Evolutionary conservation across 2,329 filamentous ascomycete species (phyloP).

Genomic region (Emergomyces africanus): DNA sequence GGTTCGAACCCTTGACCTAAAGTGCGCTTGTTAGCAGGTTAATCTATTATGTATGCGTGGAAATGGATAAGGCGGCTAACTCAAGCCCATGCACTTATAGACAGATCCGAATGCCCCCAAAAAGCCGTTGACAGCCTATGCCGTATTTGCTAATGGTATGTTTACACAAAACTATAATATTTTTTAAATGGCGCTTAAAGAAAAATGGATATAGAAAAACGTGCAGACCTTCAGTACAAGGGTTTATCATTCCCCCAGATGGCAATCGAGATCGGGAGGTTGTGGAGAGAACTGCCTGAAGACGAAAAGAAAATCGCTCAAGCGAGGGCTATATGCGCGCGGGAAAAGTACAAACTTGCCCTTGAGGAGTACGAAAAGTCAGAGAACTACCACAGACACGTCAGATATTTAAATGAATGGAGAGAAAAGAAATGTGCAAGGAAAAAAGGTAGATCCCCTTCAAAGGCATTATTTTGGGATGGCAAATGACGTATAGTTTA

Average conservation of each 20-base stretch:
- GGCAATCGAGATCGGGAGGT: constrained; percentile 6
- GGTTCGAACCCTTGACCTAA: constrained; percentile 1
- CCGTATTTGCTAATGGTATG: constrained; percentile 6
- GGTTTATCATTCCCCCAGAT: constrained; percentile 6
- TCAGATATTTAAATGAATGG: constrained; percentile 4
- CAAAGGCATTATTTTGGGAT: background rate
- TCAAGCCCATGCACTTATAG: background rate
- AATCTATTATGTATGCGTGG: background rate
- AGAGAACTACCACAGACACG: constrained; percentile 1
- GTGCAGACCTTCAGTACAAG: constrained; percentile 3
- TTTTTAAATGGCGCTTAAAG: background rate
- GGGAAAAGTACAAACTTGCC: constrained; percentile 4
- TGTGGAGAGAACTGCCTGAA: constrained; percentile 6
- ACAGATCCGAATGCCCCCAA: constrained; percentile 6
- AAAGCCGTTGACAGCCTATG: constrained; percentile 6
- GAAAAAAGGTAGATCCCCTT: constrained; percentile 2
- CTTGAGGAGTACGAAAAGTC: constrained; percentile 4
- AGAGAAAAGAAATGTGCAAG: constrained; percentile 2
- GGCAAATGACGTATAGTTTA: background rate
- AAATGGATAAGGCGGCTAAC: background rate
- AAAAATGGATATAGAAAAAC: constrained; percentile 3
- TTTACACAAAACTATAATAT: background rate
- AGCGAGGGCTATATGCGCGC: background rate
- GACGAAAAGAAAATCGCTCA: constrained; percentile 5
- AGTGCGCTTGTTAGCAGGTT: background rate